These are phyloP conservation scores for Talaromyces ruber DNA, from an alignment of 495 filamentous ascomycete species.

Conservation along the genomic window DNA sequence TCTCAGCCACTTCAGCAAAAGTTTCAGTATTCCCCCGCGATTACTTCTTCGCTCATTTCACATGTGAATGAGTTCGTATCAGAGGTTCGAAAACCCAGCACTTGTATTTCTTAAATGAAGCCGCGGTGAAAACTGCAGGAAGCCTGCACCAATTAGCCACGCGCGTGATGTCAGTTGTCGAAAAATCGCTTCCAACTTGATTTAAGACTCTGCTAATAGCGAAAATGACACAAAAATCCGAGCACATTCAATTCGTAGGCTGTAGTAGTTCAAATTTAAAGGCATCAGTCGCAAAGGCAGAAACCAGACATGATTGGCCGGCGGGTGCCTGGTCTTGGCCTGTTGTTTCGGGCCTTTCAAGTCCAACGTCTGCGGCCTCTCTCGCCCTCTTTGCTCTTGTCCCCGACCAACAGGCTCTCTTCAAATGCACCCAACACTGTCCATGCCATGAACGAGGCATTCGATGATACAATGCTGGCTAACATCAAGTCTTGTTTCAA, in stretches of 20 bases:
- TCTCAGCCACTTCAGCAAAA: background rate
- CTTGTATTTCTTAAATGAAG: background rate
- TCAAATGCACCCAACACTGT: background rate
- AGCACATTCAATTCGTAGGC: background rate
- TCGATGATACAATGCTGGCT: constrained; percentile 32
- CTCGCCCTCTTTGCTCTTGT: background rate
- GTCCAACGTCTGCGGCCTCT: background rate
- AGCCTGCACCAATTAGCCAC: background rate
- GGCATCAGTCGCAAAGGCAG: background rate
- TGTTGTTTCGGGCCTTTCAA: background rate
- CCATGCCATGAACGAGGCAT: constrained; percentile 2
- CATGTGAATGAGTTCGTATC: too few relatives aligned
- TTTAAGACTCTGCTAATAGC: too few relatives aligned
- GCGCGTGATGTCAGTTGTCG: background rate
- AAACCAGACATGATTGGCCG: background rate
- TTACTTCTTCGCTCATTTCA: background rate
- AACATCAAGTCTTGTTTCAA: constrained; percentile 23
- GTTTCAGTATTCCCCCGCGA: background rate
- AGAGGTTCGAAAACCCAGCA: background rate
- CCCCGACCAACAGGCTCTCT: background rate
- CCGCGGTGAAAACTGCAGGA: background rate
- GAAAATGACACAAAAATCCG: background rate
- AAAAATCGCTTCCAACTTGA: background rate
- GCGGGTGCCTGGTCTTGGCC: background rate
- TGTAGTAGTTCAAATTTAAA: background rate